These are phyloP conservation scores for Microbotryum intermedium DNA, from an alignment of 1,284 basidiomycete species.

Conservation along the genomic window DNA sequence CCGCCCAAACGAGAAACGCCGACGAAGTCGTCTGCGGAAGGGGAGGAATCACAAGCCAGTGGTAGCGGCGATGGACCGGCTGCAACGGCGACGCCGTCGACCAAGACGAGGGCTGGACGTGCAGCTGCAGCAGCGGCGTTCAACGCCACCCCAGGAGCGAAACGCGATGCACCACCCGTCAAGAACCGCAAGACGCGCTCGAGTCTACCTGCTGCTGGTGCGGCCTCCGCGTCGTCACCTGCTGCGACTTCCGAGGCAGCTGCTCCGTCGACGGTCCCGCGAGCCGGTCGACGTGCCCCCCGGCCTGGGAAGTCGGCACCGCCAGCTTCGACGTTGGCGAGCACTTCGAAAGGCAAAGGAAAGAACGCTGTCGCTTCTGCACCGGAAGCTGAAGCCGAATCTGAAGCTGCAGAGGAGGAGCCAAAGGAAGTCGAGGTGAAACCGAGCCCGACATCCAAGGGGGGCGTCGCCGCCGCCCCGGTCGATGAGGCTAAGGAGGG, in stretches of 20 bases:
- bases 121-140: too few species aligned
- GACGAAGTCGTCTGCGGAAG: too few species aligned
- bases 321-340: too few species aligned
- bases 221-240: background rate
- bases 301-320: background rate
- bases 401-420: background rate
- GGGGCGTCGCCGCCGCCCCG: too few species aligned
- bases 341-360: background rate
- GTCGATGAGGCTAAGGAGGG: too few species aligned
- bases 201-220: background rate
- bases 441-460: too few species aligned
- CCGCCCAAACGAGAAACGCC: too few species aligned
- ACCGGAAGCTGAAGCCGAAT: background rate
- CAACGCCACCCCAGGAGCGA: too few species aligned
- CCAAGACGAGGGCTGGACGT: background rate
- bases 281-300: too few species aligned
- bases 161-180: background rate
- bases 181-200: background rate
- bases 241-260: background rate
- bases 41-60: background rate
- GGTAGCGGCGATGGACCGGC: background rate
- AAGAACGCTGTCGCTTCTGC: background rate
- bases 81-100: background rate
- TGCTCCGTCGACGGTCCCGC: too few species aligned
- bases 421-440: background rate